Base-by-base conservation (phyloP, 1,139 yeast species). In the Diutina sp. region DNA sequence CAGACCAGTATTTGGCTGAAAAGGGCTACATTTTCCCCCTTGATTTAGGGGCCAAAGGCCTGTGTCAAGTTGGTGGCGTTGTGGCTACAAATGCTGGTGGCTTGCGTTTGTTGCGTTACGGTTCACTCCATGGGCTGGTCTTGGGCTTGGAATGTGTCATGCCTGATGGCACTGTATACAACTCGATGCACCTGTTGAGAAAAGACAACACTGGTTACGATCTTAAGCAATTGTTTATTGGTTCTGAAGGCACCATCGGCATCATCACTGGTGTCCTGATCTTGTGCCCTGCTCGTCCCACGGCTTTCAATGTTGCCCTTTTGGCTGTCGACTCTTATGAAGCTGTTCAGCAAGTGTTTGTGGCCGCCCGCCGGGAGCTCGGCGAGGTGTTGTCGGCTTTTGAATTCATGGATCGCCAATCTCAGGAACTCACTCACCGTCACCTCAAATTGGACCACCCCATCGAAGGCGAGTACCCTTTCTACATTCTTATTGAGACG, bases 31-130 rank as follows among this genome's bases (percentile, higher is more conserved):
- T 91, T 57, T 91, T 91, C 79, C 99, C 99, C 29, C 76, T 91
- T 55, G 99, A 91, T 67, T 75, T 91, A 59, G 99, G 99, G 56
- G 98, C 99, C 54, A 91, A 91, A 72, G 99, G 99, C 18, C 90
- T 97, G 2, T 91, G 99, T 69, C 96, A 90, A 64, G 86, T 91
- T 61, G 98, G 98, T 61, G 99, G 98, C 60, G 89, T 85, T 58
- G 95, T 90, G 48, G 96, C 98, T 6, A 90, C 97, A 21, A 91
- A 91, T 67, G 98, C 99, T 6, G 98, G 99, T 65, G 99, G 99
- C 0, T 77, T 91, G 64, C 79, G 98, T 66, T 74, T 91, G 58
- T 74, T 91, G 62, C 80, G 96, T 63, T 91, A 90, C 67, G 98
- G 98, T 1, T 89, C 97, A 7, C 78, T 91, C 60, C 99, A 91